Evolutionary conservation across 352 stramenopile species (phyloP).

Genomic region (Phytophthora palmivora): DNA sequence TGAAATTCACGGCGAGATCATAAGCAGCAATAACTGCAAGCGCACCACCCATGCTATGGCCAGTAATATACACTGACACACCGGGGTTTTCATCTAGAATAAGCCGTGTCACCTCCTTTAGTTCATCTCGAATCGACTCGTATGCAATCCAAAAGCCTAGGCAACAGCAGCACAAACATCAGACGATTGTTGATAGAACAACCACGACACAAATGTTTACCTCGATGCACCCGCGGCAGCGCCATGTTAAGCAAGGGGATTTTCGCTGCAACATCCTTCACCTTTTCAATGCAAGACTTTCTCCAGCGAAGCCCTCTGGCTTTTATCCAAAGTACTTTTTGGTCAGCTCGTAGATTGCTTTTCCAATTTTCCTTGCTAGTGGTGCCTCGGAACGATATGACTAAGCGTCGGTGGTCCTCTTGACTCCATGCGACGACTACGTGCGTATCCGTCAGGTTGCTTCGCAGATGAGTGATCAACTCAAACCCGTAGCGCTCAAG

Average conservation of each 20-base stretch:
- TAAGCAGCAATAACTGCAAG: slow-evolving; percentile 90
- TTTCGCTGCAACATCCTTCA: slow-evolving; percentile 72
- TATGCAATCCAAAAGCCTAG: slow-evolving; percentile 89
- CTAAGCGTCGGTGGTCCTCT: slow-evolving; percentile 67
- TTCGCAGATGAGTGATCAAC: slow-evolving; percentile 81
- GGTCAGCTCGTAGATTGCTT: slow-evolving; percentile 86
- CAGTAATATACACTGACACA: slow-evolving; percentile 92
- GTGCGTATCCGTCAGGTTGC: slow-evolving; percentile 82
- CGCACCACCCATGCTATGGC: slow-evolving; percentile 92
- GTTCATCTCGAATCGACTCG: slow-evolving; percentile 75
- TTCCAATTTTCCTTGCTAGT: slow-evolving; percentile 91
- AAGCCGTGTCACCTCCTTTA: slow-evolving; percentile 80
- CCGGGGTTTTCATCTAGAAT: slow-evolving; percentile 85
- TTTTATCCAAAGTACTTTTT: slow-evolving; percentile 83
- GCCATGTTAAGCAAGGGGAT: slow-evolving; percentile 87
- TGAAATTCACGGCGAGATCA: slow-evolving; percentile 87
- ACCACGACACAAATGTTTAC: slow-evolving; percentile 32
- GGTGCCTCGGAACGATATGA: slow-evolving; percentile 88
- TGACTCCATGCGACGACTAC: slow-evolving; percentile 61
- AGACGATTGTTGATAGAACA: slow-evolving; percentile 2
- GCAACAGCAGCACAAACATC: slow-evolving; percentile 6
- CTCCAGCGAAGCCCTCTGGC: slow-evolving; percentile 61
- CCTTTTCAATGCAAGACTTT: slow-evolving; percentile 66
- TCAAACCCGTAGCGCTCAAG: slow-evolving; percentile 84
- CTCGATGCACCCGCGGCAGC: slow-evolving; percentile 83